Percentiles rank a stretch among this genome's conserved stretches.
phyloP scores from a whole-genome alignment of 139 green algal genomes.

The Zygnema circumcarinatum region DNA sequence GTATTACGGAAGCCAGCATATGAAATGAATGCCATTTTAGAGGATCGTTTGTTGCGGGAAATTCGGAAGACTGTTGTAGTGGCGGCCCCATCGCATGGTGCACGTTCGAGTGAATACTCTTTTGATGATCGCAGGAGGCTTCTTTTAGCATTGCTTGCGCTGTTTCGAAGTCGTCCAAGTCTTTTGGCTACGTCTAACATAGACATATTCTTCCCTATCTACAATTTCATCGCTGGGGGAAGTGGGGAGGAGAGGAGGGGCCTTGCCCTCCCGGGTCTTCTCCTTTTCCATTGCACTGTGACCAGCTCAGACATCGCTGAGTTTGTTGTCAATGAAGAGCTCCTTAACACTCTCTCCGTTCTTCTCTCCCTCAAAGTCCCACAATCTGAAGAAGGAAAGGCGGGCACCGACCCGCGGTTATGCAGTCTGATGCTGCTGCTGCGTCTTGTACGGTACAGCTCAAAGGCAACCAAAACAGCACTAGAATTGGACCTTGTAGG shows the following conservation, averaged over 20 bases:
- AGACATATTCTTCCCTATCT: constrained; percentile 56
- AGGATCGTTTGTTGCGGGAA: constrained; percentile 43
- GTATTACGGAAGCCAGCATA: constrained; percentile 48
- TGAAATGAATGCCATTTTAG: neutral
- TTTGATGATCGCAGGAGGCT: constrained; percentile 55
- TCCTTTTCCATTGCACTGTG: constrained; percentile 41
- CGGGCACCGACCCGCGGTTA: constrained; percentile 36
- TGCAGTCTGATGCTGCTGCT: constrained; percentile 44
- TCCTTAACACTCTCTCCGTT: neutral
- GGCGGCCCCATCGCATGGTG: constrained; percentile 32
- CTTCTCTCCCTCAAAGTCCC: constrained; percentile 29
- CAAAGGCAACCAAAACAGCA: constrained; percentile 36
- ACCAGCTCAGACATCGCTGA: constrained; percentile 36
- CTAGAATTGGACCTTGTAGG: constrained; percentile 1
- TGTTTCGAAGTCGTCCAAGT: constrained; percentile 44
- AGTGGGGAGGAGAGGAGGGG: constrained; percentile 31
- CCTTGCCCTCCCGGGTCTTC: constrained; percentile 23
- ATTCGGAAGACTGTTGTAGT: constrained; percentile 39
- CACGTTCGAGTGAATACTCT: neutral
- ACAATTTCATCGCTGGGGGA: constrained; percentile 49
- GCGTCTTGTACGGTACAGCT: constrained; percentile 4
- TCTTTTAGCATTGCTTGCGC: constrained; percentile 42
- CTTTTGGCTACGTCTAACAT: constrained; percentile 25
- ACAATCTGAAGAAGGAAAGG: neutral
- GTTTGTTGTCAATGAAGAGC: constrained; percentile 37